These are phyloP conservation scores for Penicillium psychrofluorescens DNA, from an alignment of 495 filamentous ascomycete genomes.

Conservation along the genomic window DNA sequence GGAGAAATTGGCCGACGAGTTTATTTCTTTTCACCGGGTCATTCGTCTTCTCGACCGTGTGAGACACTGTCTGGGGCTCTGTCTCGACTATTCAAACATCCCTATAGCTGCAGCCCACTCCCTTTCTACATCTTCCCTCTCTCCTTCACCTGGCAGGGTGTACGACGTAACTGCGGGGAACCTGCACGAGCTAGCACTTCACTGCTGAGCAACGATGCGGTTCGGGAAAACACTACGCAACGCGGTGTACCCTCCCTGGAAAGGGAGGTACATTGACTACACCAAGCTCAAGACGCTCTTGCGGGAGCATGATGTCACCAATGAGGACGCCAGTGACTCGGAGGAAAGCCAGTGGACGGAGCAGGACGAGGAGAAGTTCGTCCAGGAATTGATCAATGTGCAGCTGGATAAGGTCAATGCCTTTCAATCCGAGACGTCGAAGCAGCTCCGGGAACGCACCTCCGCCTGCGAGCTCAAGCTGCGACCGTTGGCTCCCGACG, in stretches of 20 bases:
- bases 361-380: slow-evolving; percentile 88
- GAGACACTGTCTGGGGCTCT: no score
- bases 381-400: slow-evolving; percentile 87
- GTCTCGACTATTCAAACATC: no score
- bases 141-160: no score
- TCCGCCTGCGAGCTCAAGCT: slow-evolving; percentile 47
- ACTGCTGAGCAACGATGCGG: slow-evolving; percentile 55
- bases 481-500: slow-evolving; percentile 33
- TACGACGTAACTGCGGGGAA: neutral
- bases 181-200: neutral
- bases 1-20: no score
- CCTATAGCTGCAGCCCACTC: no score
- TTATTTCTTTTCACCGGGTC: no score
- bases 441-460: slow-evolving; percentile 62
- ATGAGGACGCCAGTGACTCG: slow-evolving; percentile 44
- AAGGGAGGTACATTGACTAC: slow-evolving; percentile 91
- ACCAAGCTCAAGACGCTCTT: slow-evolving; percentile 81
- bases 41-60: no score
- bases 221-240: slow-evolving; percentile 82
- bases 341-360: slow-evolving; percentile 72
- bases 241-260: slow-evolving; percentile 83
- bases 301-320: slow-evolving; percentile 53
- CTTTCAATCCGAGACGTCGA: slow-evolving; percentile 73
- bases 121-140: no score
- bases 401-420: slow-evolving; percentile 92